Evolutionary conservation across 83 land plant species (phyloP).

Genomic region (Larix sibirica): DNA sequence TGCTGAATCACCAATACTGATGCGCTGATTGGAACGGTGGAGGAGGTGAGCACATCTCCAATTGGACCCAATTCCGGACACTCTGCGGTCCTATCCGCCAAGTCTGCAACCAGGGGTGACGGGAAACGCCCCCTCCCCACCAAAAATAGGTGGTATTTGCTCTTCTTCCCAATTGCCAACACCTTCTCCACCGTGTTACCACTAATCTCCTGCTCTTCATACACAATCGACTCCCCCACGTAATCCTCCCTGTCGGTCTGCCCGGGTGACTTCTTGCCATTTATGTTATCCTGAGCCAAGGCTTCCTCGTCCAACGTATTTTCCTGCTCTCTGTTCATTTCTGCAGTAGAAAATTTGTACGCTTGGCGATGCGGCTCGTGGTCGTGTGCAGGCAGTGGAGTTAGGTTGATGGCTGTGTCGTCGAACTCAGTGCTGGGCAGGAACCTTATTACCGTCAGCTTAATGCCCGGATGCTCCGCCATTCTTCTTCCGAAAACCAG

Average conservation of each 20-base stretch:
- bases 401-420: conserved; percentile 8
- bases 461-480: conserved; percentile 30
- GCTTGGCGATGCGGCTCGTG: conserved; percentile 11
- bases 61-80: conserved; percentile 47
- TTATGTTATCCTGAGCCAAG: background rate
- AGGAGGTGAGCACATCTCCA: conserved; percentile 36
- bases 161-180: background rate
- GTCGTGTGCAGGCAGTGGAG: conserved; percentile 27
- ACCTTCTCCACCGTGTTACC: background rate
- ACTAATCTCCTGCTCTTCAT: background rate
- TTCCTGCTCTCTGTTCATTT: conserved; percentile 31
- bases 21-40: conserved; percentile 15
- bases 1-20: conserved; percentile 55
- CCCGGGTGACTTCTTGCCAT: background rate
- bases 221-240: conserved; percentile 20
- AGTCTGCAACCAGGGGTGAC: conserved; percentile 3
- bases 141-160: conserved; percentile 19
- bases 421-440: conserved; percentile 14
- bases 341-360: conserved; percentile 42
- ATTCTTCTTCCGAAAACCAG: conserved; percentile 19
- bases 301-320: conserved; percentile 34
- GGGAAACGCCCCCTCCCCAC: conserved; percentile 28
- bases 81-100: conserved; percentile 22
- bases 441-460: conserved; percentile 32
- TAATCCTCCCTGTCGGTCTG: background rate